These are phyloP conservation scores for Lentinula lateritia DNA, from an alignment of 768 basidiomycete species.

Conservation along the genomic window DNA sequence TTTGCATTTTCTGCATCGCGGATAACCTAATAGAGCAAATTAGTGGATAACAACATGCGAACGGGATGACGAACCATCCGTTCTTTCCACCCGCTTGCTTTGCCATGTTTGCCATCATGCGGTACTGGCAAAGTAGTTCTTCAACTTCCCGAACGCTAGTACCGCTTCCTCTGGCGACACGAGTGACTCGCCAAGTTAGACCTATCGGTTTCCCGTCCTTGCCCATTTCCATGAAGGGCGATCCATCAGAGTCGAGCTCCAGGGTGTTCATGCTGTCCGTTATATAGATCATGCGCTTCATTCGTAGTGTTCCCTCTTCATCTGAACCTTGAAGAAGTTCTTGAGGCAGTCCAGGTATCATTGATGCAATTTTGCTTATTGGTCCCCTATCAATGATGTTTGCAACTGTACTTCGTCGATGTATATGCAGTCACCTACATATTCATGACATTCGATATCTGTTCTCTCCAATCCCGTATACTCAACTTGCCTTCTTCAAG, in stretches of 20 bases:
- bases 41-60: not conserved
- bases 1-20: conserved; percentile 91
- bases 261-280: conserved; percentile 94
- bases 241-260: conserved; percentile 94
- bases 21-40: conserved; percentile 48
- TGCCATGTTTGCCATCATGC: conserved; percentile 99
- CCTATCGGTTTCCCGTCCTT: conserved; percentile 81
- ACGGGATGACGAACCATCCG: conserved; percentile 58
- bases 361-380: conserved; percentile 94
- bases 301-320: conserved; percentile 82
- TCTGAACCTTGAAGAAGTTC: conserved; percentile 89
- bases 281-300: conserved; percentile 99
- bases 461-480: conserved; percentile 96
- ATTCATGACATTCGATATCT: conserved; percentile 96
- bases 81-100: conserved; percentile 98
- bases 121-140: conserved; percentile 91
- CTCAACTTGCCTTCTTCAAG: conserved; percentile 95
- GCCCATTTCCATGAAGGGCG: conserved; percentile 78
- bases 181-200: conserved; percentile 85
- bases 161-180: conserved; percentile 91
- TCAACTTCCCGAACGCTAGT: conserved; percentile 98
- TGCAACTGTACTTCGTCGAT: conserved; percentile 7
- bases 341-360: conserved; percentile 96
- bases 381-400: conserved; percentile 69
- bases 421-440: conserved; percentile 53